Evolutionary conservation across 306 rosid genomes (phyloP).

Genomic region (Dalbergia cochinchinensis): DNA sequence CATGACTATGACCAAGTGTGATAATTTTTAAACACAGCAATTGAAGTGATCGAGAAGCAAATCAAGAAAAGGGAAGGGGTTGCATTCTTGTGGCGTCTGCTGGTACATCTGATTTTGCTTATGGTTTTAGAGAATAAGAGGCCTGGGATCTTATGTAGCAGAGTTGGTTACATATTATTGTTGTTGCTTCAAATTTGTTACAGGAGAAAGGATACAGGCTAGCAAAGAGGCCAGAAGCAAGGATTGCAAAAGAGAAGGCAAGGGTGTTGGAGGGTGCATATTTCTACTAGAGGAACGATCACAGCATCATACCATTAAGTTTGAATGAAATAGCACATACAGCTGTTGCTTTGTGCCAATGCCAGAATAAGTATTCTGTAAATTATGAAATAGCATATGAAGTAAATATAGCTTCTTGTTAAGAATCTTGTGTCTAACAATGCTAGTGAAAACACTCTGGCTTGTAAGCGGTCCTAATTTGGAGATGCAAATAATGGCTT

Average conservation of each 20-base stretch:
- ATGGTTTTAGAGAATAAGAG: conserved; percentile 10
- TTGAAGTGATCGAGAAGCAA: conserved; percentile 64
- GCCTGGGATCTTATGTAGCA: not conserved
- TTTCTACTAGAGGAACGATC: conserved; percentile 46
- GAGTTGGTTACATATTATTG: not conserved
- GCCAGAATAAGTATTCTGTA: not conserved
- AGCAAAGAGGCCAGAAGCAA: conserved; percentile 60
- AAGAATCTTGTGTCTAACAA: not conserved
- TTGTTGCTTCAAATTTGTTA: conserved; percentile 5
- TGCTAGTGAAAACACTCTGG: not conserved
- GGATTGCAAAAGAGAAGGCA: conserved; percentile 58
- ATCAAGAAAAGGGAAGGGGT: conserved; percentile 66
- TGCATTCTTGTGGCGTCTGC: conserved; percentile 79
- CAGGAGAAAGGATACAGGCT: conserved; percentile 67
- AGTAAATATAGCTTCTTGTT: not conserved
- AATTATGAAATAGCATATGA: not conserved
- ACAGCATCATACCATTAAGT: not conserved
- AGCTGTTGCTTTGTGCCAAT: not conserved
- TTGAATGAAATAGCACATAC: not conserved
- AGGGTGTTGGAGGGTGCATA: conserved; percentile 60
- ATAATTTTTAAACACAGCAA: conserved; percentile 53
- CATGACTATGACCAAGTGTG: not conserved
- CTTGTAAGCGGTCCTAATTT: not conserved
- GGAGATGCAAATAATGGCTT: not conserved
- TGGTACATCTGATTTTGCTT: conserved; percentile 54